Conservation (phyloP, 495 filamentous ascomycete species). For the Lepraria neglecta region DNA sequence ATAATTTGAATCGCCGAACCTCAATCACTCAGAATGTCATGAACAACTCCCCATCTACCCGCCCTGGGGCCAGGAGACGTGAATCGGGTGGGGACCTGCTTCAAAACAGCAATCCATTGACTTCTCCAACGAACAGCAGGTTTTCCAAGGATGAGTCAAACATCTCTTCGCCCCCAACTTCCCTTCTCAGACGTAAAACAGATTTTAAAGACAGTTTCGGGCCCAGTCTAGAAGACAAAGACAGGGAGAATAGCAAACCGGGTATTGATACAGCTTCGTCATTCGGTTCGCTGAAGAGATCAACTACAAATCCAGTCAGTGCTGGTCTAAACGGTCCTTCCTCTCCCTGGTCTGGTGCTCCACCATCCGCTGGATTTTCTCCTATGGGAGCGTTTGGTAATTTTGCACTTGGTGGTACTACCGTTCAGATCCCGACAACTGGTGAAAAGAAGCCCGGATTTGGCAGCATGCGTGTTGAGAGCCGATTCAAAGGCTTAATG, state of each 20-base stretch:
- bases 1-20: conserved; percentile 60
- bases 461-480: conserved; percentile 65
- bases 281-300: conserved; percentile 62
- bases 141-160: conserved; percentile 55
- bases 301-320: conserved; percentile 57
- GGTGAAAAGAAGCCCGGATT: conserved; percentile 64
- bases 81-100: conserved; percentile 72
- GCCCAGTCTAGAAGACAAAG: conserved; percentile 43
- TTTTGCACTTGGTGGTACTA: conserved; percentile 56
- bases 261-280: conserved; percentile 43
- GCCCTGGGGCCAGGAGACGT: conserved; percentile 70
- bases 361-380: conserved; percentile 53
- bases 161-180: conserved; percentile 55
- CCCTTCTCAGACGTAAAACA: conserved; percentile 68
- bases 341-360: conserved; percentile 64
- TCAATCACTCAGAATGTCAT: conserved; percentile 58
- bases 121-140: conserved; percentile 45
- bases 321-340: conserved; percentile 44
- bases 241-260: conserved; percentile 35
- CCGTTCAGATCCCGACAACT: conserved; percentile 43
- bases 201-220: conserved; percentile 50
- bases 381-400: conserved; percentile 84
- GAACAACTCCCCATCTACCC: conserved; percentile 52
- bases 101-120: conserved; percentile 50
- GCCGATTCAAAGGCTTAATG: conserved; percentile 76